phyloP scores from a whole-genome alignment of 2,329 filamentous ascomycete genomes.

The Penicillium sp. region DNA sequence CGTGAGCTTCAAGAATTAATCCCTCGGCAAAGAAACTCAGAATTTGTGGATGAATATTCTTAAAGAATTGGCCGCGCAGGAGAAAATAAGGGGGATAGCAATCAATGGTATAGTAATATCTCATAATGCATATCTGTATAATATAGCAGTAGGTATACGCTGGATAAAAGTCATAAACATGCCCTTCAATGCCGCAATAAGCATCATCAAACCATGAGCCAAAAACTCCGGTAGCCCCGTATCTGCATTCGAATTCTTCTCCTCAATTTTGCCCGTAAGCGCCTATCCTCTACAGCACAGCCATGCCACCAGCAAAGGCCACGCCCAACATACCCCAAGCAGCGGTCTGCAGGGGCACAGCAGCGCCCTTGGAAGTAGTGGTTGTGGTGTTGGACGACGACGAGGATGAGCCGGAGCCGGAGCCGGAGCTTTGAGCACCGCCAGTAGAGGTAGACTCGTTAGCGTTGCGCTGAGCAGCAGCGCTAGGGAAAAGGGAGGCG shows the following conservation, averaged over 20 bases:
- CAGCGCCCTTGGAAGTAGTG: conserved; percentile 37
- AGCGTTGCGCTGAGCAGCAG: conserved; percentile 48
- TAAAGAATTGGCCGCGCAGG: too few species aligned
- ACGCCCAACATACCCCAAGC: conserved; percentile 47
- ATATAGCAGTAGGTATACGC: background rate
- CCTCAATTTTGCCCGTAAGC: too few species aligned
- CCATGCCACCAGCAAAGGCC: conserved; percentile 41
- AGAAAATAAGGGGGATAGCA: too few species aligned
- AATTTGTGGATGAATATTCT: too few species aligned
- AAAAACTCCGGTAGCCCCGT: background rate
- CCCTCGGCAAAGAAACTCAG: too few species aligned
- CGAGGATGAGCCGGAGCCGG: conserved; percentile 15
- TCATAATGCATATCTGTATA: background rate
- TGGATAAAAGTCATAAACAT: background rate
- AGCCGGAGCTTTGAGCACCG: conserved; percentile 36
- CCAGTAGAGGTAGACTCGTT: conserved; percentile 51
- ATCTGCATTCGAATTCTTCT: too few species aligned
- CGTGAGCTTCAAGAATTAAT: too few species aligned
- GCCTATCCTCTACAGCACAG: conserved; percentile 35
- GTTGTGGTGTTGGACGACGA: conserved; percentile 2
- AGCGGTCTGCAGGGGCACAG: conserved; percentile 42
- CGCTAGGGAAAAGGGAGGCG: conserved; percentile 50
- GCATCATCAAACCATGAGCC: conserved; percentile 1
- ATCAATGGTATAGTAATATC: too few species aligned
- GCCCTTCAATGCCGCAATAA: background rate